These are phyloP conservation scores for Rhodamnia argentea DNA, from an alignment of 345 rosid species.

Conservation along the genomic window DNA sequence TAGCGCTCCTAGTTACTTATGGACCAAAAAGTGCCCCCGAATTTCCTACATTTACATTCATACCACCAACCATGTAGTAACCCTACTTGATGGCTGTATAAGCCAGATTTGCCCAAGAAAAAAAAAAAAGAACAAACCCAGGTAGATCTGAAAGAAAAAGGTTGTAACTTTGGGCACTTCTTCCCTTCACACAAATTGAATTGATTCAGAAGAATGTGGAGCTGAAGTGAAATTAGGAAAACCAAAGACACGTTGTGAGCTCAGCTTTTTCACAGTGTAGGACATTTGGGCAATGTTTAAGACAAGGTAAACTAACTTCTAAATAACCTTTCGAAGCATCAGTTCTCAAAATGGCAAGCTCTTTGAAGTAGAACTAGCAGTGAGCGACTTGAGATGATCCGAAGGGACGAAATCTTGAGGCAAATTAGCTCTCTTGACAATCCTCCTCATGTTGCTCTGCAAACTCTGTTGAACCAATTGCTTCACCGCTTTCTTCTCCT, in stretches of 20 bases:
- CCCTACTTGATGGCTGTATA: not conserved
- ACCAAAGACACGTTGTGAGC: not conserved
- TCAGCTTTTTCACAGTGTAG: not conserved
- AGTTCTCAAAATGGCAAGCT: slow-evolving; percentile 61
- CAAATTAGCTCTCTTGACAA: slow-evolving; percentile 82
- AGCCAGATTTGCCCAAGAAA: not conserved
- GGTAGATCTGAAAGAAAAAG: slow-evolving; percentile 1
- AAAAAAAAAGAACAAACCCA: not conserved
- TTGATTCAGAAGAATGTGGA: not conserved
- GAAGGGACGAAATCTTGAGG: slow-evolving; percentile 82
- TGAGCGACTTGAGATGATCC: slow-evolving; percentile 75
- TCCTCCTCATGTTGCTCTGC: slow-evolving; percentile 87
- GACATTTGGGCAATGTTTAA: not conserved
- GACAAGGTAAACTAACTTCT: slow-evolving; percentile 16
- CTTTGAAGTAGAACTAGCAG: slow-evolving; percentile 79
- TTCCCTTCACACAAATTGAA: not conserved
- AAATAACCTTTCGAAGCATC: slow-evolving; percentile 4
- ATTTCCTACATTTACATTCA: not conserved
- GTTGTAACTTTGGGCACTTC: slow-evolving; percentile 2
- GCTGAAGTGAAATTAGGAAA: not conserved
- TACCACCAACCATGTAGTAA: not conserved
- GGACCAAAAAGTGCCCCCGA: not conserved
- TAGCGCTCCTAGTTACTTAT: not conserved
- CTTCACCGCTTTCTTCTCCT: slow-evolving; percentile 86
- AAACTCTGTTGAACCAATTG: slow-evolving; percentile 85